Base-by-base conservation (phyloP, 2,329 filamentous ascomycete genomes). In the Fusarium sp. region DNA sequence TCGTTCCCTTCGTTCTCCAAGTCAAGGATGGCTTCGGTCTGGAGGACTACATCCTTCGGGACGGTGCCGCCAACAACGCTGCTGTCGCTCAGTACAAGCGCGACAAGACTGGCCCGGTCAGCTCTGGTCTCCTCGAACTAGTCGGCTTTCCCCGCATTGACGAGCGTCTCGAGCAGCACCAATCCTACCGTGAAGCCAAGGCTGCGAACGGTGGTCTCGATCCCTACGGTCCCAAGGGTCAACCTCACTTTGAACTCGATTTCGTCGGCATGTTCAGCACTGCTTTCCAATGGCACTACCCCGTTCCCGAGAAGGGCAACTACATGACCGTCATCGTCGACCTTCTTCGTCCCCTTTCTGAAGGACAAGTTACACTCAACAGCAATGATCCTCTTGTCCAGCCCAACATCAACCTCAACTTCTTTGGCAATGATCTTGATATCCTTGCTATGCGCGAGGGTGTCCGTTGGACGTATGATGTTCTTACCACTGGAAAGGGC, bases 211-310 rank as follows among this genome's bases (percentile, higher is more conserved):
- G 82, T 16, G 82, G 82, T 1, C 72, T 79, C 0, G 88, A 90
- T 61, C 88, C 88, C 6, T 90, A 90, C 74, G 85, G 85, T 4
- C 88, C 88, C 0, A 82, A 79, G 7, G 88, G 87, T 12, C 87
- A 90, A 78, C 88, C 89, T 31, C 88, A 90, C 71, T 90, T 90
- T 71, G 88, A 90, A 79, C 83, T 90, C 38, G 89, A 91, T 79
- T 91, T 91, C 73, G 86, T 91, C 16, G 82, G 84, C 58, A 85
- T 91, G 82, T 91, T 91, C 76, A 72, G 81, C 51, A 81, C 80
- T 48, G 84, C 84, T 9, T 86, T 86, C 78, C 84, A 86, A 77
- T 86, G 84, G 84, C 85, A 86, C 76, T 83, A 81, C 71, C 84
- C 84, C 1, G 68, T 76, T 0, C 83, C 84, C 8, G 76, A 78